Evolutionary conservation across 495 filamentous ascomycete genomes (phyloP), one percentile per base, ranked within the genome.

Genomic region (Thermothielavioides terrestris): DNA sequence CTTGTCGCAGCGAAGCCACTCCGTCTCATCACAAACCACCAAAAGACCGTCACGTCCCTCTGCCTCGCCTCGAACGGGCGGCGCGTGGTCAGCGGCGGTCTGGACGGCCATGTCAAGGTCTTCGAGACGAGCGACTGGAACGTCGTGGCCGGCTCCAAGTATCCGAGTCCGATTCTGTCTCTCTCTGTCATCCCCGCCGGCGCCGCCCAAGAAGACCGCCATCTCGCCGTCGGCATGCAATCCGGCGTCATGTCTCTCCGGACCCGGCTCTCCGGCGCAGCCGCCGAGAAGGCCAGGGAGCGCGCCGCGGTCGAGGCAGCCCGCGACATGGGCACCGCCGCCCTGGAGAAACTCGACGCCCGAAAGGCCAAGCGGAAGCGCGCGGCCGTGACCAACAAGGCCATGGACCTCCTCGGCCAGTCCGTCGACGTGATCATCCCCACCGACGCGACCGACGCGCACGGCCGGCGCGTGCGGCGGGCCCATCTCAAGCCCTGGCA

Each of bases 31-130:
- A 81, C 85, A 46, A 95, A 89, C 61, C 94, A 99, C 65, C 92
- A 99, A 68, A 97, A 96, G 79, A 95, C 92, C 0, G 88, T 99
- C 26, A 97, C 92, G 0, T 79, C 86, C 4, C 76, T 99, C 28
- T 73, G 69, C 36, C 62, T 77, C n/a, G 92, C 89, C 0, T 87
- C 85, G 25, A 82, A 86, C 55, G 80, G 83, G 15, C 80, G 80
- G 6, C 78, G 94, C 37, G 73, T 99, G 40, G 77, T 99, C 50
- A 87, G 79, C 61, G 94, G 88, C 64, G 85, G 81, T 14, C 72
- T 99, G 27, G 92, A 99, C 65, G 94, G 94, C 12, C 92, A 96
- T 62, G 78, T 99, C 67, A 99, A 99, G 71, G 78, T 97, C 31
- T 95, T 91, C 54, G 91, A 97, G 68, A 92, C 89, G 1, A 79